A percentile compares a stretch with the other conserved stretches of the same genome.
Conservation (phyloP, 352 stramenopile genomes). For the Pythium aristosporum region DNA sequence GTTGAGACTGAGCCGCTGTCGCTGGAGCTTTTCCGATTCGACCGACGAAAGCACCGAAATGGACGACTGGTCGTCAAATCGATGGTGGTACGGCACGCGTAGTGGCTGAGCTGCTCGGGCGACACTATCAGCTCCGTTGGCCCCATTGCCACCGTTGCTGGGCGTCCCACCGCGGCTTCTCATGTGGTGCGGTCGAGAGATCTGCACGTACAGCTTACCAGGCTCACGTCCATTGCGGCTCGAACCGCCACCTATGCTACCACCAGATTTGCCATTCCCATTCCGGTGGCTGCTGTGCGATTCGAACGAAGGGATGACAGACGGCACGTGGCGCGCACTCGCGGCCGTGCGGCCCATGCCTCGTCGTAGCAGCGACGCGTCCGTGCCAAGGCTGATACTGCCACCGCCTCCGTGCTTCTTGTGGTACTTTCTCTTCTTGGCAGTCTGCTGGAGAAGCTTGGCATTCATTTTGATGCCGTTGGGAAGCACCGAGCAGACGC, state of each 20-base stretch:
- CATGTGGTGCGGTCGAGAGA: conserved; percentile 13
- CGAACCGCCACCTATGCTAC: background rate
- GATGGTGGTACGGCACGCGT: background rate
- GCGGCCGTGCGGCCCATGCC: conserved; percentile 10
- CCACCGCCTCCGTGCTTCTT: conserved; percentile 18
- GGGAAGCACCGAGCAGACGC: conserved; percentile 66
- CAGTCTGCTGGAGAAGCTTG: conserved; percentile 54
- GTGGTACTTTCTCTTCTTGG: conserved; percentile 51
- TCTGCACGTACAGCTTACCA: conserved; percentile 23
- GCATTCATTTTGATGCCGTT: conserved; percentile 65
- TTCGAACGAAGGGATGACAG: background rate
- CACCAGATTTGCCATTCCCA: background rate
- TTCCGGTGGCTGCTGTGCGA: conserved; percentile 8
- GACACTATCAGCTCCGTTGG: background rate
- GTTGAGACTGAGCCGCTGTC: conserved; percentile 56
- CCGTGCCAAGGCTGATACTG: conserved; percentile 23
- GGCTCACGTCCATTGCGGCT: conserved; percentile 11
- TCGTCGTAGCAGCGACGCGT: conserved; percentile 19
- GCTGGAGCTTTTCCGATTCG: conserved; percentile 71
- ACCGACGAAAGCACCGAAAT: conserved; percentile 70
- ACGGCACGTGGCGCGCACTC: conserved; percentile 10
- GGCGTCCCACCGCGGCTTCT: background rate
- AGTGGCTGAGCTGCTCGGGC: background rate
- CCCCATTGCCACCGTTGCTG: background rate
- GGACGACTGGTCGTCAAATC: conserved; percentile 38